Evolutionary conservation across 176 grass and related monocot genomes (phyloP).

Genomic region (Bolboschoenus planiculmis): DNA sequence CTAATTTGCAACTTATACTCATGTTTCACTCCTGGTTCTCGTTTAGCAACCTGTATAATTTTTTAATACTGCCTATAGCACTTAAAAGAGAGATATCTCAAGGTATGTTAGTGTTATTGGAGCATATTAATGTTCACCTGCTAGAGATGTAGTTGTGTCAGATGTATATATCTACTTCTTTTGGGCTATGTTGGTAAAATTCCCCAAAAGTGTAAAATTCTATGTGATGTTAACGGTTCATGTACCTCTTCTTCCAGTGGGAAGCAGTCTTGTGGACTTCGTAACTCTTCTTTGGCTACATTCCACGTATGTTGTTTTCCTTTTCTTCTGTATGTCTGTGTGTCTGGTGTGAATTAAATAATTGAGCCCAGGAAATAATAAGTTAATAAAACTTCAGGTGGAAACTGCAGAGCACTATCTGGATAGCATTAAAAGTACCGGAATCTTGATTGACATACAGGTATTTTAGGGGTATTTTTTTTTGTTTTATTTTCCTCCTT

Average conservation of each 20-base stretch:
- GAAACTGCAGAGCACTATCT: conserved; percentile 86
- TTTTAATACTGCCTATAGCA: background rate
- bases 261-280: conserved; percentile 76
- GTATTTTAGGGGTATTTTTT: conserved; percentile 23
- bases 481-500: background rate
- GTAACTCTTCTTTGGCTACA: conserved; percentile 68
- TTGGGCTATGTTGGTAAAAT: background rate
- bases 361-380: background rate
- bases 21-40: background rate
- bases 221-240: background rate
- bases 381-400: conserved; percentile 46
- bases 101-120: background rate
- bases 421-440: conserved; percentile 44
- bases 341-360: conserved; percentile 9
- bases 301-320: conserved; percentile 42
- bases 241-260: conserved; percentile 42
- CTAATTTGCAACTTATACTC: background rate
- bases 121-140: background rate
- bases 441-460: conserved; percentile 80
- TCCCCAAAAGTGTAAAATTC: background rate
- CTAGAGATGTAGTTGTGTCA: background rate
- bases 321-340: background rate
- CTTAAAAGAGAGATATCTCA: background rate
- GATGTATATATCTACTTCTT: background rate
- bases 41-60: background rate